phyloP scores from a whole-genome alignment of 768 basidiomycete species.

The Psilocybe cyanescens region DNA sequence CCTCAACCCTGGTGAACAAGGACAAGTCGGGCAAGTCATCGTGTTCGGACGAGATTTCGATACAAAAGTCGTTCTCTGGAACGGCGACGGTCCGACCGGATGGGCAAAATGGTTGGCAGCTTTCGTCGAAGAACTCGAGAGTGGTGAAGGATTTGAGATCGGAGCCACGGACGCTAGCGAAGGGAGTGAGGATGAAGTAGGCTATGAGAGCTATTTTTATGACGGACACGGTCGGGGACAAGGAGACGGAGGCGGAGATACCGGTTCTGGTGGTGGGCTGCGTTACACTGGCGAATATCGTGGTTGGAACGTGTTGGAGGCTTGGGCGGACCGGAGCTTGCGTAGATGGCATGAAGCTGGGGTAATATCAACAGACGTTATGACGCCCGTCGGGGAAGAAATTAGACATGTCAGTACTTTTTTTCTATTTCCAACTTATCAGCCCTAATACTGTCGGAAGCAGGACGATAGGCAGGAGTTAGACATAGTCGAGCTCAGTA shows the following conservation, averaged over 20 bases:
- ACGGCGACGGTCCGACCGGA: slow-evolving; percentile 86
- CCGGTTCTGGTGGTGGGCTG: slow-evolving; percentile 69
- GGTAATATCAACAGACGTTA: slow-evolving; percentile 55
- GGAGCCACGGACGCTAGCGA: slow-evolving; percentile 64
- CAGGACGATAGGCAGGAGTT: slow-evolving; percentile 30
- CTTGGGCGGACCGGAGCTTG: slow-evolving; percentile 89
- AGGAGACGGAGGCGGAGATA: slow-evolving; percentile 79
- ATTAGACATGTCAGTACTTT: slow-evolving; percentile 36
- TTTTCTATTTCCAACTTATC: background rate
- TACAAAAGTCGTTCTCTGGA: slow-evolving; percentile 94
- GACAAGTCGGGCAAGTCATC: slow-evolving; percentile 89
- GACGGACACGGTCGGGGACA: slow-evolving; percentile 78
- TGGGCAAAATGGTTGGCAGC: slow-evolving; percentile 95
- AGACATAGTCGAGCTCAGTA: slow-evolving; percentile 46
- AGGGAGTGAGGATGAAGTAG: slow-evolving; percentile 81
- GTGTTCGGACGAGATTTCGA: slow-evolving; percentile 99
- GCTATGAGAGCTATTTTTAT: slow-evolving; percentile 87
- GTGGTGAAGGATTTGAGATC: slow-evolving; percentile 86
- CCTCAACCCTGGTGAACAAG: slow-evolving; percentile 81
- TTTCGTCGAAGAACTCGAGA: slow-evolving; percentile 93
- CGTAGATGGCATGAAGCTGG: slow-evolving; percentile 87
- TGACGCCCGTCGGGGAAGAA: slow-evolving; percentile 41
- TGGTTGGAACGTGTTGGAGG: slow-evolving; percentile 93
- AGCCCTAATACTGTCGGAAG: slow-evolving; percentile 11
- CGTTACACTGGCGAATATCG: slow-evolving; percentile 84